phyloP scores from a whole-genome alignment of 2,329 filamentous ascomycete species.

The Fonsecaea erecta region DNA sequence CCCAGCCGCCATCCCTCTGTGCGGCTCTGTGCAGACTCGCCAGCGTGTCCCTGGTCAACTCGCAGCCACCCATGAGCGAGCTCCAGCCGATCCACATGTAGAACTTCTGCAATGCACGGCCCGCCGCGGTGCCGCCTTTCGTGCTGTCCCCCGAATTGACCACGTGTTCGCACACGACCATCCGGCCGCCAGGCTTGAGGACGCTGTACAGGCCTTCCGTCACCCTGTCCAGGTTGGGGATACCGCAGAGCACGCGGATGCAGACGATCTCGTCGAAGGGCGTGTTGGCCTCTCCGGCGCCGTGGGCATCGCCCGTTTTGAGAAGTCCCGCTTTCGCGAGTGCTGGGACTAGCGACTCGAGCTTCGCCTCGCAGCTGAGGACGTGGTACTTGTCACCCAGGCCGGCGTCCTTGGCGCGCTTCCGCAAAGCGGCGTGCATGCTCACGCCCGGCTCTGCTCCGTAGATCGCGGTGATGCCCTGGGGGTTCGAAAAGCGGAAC shows the following conservation, averaged over 20 bases:
- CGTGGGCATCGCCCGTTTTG: conserved; percentile 27
- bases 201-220: conserved; percentile 54
- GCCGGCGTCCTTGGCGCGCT: conserved; percentile 43
- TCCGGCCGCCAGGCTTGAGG: conserved; percentile 58
- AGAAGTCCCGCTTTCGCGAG: conserved; percentile 48
- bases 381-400: conserved; percentile 55
- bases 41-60: conserved; percentile 53
- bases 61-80: conserved; percentile 58
- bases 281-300: conserved; percentile 42
- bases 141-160: conserved; percentile 55
- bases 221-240: conserved; percentile 54
- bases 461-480: conserved; percentile 54
- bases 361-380: conserved; percentile 54
- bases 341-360: conserved; percentile 51
- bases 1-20: conserved; percentile 16
- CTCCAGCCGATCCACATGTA: conserved; percentile 56
- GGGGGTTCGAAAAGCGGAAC: conserved; percentile 38
- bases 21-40: conserved; percentile 10
- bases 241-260: conserved; percentile 59
- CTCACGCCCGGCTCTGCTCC: conserved; percentile 58
- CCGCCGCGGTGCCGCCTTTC: conserved; percentile 49
- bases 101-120: conserved; percentile 52
- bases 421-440: conserved; percentile 53
- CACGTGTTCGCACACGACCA: conserved; percentile 62
- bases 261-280: conserved; percentile 60